Evolutionary conservation across 495 filamentous ascomycete genomes (phyloP).

Genomic region (Trichoderma virens): DNA sequence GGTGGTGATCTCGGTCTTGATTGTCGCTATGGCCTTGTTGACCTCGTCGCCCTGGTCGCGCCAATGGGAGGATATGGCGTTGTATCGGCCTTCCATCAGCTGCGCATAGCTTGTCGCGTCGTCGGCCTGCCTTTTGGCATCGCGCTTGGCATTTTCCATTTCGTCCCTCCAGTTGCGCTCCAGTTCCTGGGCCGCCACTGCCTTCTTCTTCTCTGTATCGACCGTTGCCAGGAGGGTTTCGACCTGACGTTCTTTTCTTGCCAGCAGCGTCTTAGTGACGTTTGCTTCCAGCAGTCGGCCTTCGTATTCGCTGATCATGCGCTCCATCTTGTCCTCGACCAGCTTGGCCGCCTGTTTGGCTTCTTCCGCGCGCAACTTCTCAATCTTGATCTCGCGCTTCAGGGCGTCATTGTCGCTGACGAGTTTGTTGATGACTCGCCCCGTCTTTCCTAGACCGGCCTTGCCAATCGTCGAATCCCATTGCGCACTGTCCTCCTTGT

Average conservation of each 20-base stretch:
- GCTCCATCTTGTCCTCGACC: conserved; percentile 64
- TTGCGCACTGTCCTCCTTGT: background rate
- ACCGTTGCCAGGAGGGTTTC: conserved; percentile 62
- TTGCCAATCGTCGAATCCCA: conserved; percentile 75
- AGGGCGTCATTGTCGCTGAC: conserved; percentile 84
- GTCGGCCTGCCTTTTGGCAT: conserved; percentile 53
- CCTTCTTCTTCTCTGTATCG: conserved; percentile 56
- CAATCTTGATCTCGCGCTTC: conserved; percentile 69
- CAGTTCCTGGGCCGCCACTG: conserved; percentile 47
- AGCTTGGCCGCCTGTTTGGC: conserved; percentile 63
- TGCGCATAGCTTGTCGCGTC: conserved; percentile 50
- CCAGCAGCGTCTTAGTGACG: conserved; percentile 60
- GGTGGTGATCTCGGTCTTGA: conserved; percentile 43
- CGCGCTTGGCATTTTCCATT: conserved; percentile 52
- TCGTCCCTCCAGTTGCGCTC: conserved; percentile 57
- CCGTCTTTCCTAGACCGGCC: conserved; percentile 78
- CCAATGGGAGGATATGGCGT: conserved; percentile 61
- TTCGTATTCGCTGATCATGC: conserved; percentile 57
- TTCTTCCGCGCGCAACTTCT: conserved; percentile 65
- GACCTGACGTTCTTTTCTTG: conserved; percentile 72
- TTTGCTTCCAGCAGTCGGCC: conserved; percentile 62
- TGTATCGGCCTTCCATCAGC: conserved; percentile 56
- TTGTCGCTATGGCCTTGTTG: conserved; percentile 40
- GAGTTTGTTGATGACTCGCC: conserved; percentile 83
- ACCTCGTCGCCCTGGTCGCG: conserved; percentile 56